Evolutionary conservation across 805 yeast species (phyloP), one percentile per base, ranked within the genome.

Genomic region (Alloascoidea hylecoeti): DNA sequence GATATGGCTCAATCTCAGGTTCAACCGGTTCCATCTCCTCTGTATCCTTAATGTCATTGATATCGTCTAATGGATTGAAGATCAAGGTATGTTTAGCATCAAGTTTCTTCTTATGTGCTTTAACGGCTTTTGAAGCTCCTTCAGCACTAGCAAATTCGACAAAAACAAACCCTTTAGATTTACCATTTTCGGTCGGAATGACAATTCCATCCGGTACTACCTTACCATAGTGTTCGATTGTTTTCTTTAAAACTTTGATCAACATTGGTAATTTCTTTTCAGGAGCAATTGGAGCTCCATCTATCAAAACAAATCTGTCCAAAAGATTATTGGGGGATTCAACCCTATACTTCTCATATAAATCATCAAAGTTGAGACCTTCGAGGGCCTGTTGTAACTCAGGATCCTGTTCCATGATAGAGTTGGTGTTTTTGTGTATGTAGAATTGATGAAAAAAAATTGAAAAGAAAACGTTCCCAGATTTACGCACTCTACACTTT

Each of bases 71-170:
- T 52, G 72, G 77, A 69, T 89, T 92, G 45, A 89, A 82, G 47
- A 73, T 70, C 51, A 92, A 67, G 50, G 94, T 76, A 64, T 92
- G 99, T 59, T 84, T 88, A 46, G 82, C 81, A 64, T 92, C 98
- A 52, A 92, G 72, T 57, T 86, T 86, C 67, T 86, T 88, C 51
- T 86, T 83, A 60, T 89, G 78, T 45, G 73, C 71, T 55, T 75
- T 78, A 50, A 88, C 78, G 35, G 95, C 95, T 42, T 75, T 74
- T 39, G 68, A 75, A 36, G 92, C 96, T 55, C 66, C 68, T 37
- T 69, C 72, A 2, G 72, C 64, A 35, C 72, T 65, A 46, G 69
- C 78, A 60, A 73, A 88, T 63, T 88, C 94, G 38, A 88, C 80
- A 49, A 92, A 89, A 14, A 54, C 55, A 41, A 78, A 70, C 9